These are phyloP conservation scores for Beta corolliflora DNA, from an alignment of 179 eudicot species.

Conservation along the genomic window DNA sequence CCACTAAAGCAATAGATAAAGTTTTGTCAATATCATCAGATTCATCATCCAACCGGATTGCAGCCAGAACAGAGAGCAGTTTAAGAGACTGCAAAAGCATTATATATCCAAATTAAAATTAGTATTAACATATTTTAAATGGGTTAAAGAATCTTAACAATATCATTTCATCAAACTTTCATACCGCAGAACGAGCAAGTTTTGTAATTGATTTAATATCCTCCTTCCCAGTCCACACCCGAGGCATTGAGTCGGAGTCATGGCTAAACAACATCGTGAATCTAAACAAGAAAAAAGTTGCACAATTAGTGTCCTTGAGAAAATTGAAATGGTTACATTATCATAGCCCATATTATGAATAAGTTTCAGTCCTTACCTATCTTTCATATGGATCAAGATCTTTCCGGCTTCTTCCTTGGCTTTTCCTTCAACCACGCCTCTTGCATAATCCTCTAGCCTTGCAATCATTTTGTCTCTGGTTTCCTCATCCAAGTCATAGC, in stretches of 20 bases:
- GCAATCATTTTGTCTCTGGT: slow-evolving; percentile 59
- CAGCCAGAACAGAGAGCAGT: slow-evolving; percentile 85
- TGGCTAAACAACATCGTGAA: slow-evolving; percentile 76
- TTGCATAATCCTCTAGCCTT: slow-evolving; percentile 65
- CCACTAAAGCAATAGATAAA: slow-evolving; percentile 68
- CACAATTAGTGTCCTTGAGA: slow-evolving; percentile 14
- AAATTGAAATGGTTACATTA: neutral
- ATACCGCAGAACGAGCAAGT: slow-evolving; percentile 85
- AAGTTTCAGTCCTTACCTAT: slow-evolving; percentile 46
- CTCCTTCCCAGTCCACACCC: slow-evolving; percentile 95
- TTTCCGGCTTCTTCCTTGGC: slow-evolving; percentile 92
- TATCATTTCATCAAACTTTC: slow-evolving; percentile 16
- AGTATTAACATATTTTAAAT: neutral
- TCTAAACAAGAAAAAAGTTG: slow-evolving; percentile 36
- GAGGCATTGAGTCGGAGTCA: slow-evolving; percentile 93
- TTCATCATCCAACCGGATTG: slow-evolving; percentile 78
- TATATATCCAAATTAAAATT: neutral
- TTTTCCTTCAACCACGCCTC: slow-evolving; percentile 78
- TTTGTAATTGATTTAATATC: slow-evolving; percentile 85
- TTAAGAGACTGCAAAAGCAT: slow-evolving; percentile 45
- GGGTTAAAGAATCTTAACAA: neutral
- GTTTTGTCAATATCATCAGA: slow-evolving; percentile 75
- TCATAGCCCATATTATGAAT: too few relatives aligned
- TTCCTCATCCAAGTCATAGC: slow-evolving; percentile 80
- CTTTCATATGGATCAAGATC: slow-evolving; percentile 90